These are phyloP conservation scores for Saccharomyces hybrid DNA, from an alignment of 1,139 yeast genomes.

Conservation along the genomic window DNA sequence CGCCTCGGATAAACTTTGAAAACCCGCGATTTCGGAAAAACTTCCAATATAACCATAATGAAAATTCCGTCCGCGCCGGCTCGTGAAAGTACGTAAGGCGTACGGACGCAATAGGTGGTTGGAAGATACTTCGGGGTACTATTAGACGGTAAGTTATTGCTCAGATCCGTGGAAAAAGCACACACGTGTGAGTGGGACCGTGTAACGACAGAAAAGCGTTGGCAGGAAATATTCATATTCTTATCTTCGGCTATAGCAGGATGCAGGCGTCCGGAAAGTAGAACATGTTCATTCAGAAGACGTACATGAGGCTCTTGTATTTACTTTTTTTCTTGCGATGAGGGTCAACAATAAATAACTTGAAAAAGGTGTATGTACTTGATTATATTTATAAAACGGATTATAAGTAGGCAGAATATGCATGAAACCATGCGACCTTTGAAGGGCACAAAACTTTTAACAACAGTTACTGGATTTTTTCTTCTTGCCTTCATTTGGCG, in stretches of 20 bases:
- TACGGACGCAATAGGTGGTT: not conserved
- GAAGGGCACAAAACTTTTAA: constrained; percentile 27
- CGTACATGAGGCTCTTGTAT: not conserved
- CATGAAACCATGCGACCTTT: not conserved
- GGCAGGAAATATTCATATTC: not conserved
- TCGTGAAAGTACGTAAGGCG: not conserved
- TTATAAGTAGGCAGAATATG: not conserved
- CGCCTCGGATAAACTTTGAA: not conserved
- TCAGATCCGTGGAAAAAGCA: not conserved
- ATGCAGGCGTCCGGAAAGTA: not conserved
- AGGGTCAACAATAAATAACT: not conserved
- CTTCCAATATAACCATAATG: not conserved
- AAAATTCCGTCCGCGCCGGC: not conserved
- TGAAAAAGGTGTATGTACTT: not conserved
- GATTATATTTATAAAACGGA: constrained; percentile 1
- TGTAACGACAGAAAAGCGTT: too few species aligned
- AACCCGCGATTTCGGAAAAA: not conserved
- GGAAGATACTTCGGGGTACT: not conserved
- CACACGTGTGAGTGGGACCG: too few species aligned
- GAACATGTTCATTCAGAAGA: not conserved
- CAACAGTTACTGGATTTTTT: constrained; percentile 59
- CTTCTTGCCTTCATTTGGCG: constrained; percentile 71
- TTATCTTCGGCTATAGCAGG: not conserved
- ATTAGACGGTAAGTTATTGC: not conserved
- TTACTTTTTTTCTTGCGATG: not conserved